Evolutionary conservation across 2,329 filamentous ascomycete genomes (phyloP).

Genomic region (Diaporthe citri): DNA sequence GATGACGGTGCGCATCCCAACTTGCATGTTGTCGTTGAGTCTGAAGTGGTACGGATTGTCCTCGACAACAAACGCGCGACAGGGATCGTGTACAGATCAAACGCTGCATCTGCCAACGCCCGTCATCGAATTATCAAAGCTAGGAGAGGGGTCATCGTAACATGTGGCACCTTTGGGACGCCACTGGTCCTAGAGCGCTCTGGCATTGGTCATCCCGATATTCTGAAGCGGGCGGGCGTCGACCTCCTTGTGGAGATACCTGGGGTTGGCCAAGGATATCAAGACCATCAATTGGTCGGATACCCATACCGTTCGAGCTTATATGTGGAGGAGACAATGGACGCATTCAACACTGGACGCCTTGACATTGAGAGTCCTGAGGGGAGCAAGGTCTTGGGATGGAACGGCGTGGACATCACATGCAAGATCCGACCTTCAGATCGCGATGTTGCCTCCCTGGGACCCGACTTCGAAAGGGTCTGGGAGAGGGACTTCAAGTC

Average conservation of each 20-base stretch:
- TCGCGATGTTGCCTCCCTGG: background rate
- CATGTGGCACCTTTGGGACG: background rate
- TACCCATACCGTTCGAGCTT: background rate
- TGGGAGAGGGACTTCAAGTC: slow-evolving; percentile 1
- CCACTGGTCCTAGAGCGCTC: background rate
- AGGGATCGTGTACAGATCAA: background rate
- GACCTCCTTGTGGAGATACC: background rate
- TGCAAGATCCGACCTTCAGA: background rate
- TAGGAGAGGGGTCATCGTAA: background rate
- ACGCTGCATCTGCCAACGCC: background rate
- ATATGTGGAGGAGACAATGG: background rate
- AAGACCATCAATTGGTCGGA: background rate
- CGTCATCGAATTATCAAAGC: background rate
- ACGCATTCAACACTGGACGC: background rate
- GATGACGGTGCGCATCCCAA: background rate
- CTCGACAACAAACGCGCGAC: background rate
- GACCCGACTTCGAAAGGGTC: background rate
- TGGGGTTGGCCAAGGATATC: background rate
- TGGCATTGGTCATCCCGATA: background rate
- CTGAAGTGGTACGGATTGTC: background rate
- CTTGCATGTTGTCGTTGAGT: background rate
- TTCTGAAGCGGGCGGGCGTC: background rate
- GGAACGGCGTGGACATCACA: background rate
- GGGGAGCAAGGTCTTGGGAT: background rate
- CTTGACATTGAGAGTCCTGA: background rate